Evolutionary conservation across 768 basidiomycete species (phyloP), one percentile per base, ranked within the genome.

Genomic region (Leccinum subgranulosum): DNA sequence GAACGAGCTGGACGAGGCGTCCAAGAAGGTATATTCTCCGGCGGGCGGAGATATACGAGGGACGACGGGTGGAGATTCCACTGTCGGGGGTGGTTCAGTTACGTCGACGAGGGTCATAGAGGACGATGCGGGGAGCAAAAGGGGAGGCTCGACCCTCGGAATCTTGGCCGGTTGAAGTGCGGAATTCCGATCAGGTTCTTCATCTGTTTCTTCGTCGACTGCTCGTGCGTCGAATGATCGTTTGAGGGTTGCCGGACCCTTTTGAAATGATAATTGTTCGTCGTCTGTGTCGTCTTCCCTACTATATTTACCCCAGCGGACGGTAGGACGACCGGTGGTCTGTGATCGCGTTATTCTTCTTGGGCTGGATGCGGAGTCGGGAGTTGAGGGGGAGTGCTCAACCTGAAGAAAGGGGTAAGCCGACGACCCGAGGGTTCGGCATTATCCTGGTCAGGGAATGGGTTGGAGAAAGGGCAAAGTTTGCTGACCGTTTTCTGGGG

Each of bases 1-100:
- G 51, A 72, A 72, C 3, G 71, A 73, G 49, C 73, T 73, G 33
- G 73, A 73, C 4, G 71, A 74, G 43, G 71, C 73, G 21, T 72
- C 71, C 45, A 72, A 60, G 21, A 72, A 72, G 43, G 71, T 72
- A 25, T 74, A 72, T 61, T 72, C 73, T 43, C 73, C 71, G 2
- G 73, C 7, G 14, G 67, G 66, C 5, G 73, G 71, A 8, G 73
- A 69, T 10, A 54, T n/a, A 39, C 57, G 61, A 25, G 69, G 49
- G 3, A 55, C 27, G 23, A 45, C 27, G 6, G 62, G 56, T 14
- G 54, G 36, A 1, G 19, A 33, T 11, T 69, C 61, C 23, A 45
- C 39, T n/a, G 50, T 33, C 11, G 59, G 56, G 23, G 36, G 55
- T 17, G 60, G 46, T 23, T 66, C 63, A 5, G 33, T 7, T 27